Evolutionary conservation across 2,329 filamentous ascomycete species (phyloP), one percentile per base, ranked within the genome.

Genomic region (Aspergillus felis): DNA sequence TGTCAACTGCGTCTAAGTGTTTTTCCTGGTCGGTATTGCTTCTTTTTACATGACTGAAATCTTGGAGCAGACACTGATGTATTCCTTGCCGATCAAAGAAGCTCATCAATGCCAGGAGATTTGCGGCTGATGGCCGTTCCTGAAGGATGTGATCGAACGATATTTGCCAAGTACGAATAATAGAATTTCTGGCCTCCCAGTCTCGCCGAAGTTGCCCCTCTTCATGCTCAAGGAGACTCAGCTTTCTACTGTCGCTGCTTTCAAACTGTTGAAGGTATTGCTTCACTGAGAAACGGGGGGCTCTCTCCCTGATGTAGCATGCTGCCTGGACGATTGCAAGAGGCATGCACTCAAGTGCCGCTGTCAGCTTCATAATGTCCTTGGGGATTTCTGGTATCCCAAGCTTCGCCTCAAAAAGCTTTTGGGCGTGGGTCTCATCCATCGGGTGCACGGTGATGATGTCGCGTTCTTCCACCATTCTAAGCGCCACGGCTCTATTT

Each of bases 341-440:
- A 0, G 70, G 70, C 20, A 73, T 69, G 35, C 50, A 62, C 17
- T 72, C 70, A 0, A 74, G 59, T 14, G 29, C 57, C 9, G 52
- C 24, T 8, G 50, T 47, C 35, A 61, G 27, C 29, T 52, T 6
- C 27, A 25, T 14, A 20, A 52, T 46, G 8, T 9, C 50, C 25
- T 29, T 35, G 0, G 14, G 38, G 38, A n/a, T 41, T n/a, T 41
- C 38, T 14, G 12, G 38, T 41, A 12, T 50, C 29, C 55, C 53
- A 17, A 71, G 64, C 58, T 70, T 71, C 35, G 68, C 57, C 29
- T 64, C 54, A n/a, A 76, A 64, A 28, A 76, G 71, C 14, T 47
- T 51, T 14, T 59, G 10, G 4, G 65, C 64, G 12, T 64, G 54
- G n/a, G 69, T 65, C 29, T 74, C 57, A 27, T 25, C 50, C 62